phyloP scores from a whole-genome alignment of 2,329 filamentous ascomycete species.

The Aspergillus alliaceus region DNA sequence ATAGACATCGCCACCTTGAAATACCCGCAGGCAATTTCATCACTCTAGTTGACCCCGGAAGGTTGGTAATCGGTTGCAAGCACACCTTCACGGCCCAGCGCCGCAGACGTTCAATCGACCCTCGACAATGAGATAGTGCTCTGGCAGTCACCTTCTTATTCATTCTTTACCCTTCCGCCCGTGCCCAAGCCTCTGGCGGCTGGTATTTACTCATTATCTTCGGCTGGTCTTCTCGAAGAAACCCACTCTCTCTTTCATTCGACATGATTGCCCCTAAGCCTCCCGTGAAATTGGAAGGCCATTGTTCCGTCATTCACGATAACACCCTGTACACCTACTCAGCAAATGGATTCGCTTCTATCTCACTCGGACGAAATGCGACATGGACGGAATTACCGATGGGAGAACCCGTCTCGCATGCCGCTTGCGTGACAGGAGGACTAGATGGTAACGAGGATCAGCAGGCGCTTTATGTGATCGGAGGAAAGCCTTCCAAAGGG shows the following conservation, averaged over 20 bases:
- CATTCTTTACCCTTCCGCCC: conserved; percentile 17
- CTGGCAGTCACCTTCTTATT: conserved; percentile 33
- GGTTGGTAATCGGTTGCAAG: neutral
- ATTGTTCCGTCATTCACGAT: conserved; percentile 79
- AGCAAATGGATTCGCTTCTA: conserved; percentile 69
- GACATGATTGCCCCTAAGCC: conserved; percentile 73
- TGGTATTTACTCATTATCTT: conserved; percentile 27
- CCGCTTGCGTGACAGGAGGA: conserved; percentile 71
- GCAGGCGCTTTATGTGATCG: conserved; percentile 75
- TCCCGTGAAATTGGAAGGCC: conserved; percentile 66
- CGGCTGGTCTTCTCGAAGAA: conserved; percentile 31
- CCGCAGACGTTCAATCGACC: conserved; percentile 5
- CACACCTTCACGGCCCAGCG: conserved; percentile 4
- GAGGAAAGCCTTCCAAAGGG: conserved; percentile 62
- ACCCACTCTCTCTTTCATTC: conserved; percentile 11
- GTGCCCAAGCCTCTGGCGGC: conserved; percentile 20
- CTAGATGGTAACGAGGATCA: conserved; percentile 57
- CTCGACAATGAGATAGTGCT: conserved; percentile 37
- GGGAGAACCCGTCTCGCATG: conserved; percentile 71
- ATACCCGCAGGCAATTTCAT: neutral
- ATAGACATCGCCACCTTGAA: neutral
- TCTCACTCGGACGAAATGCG: conserved; percentile 67
- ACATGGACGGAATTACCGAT: conserved; percentile 67
- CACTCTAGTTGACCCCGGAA: neutral
- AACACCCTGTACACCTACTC: conserved; percentile 85